phyloP scores from a whole-genome alignment of 495 filamentous ascomycete species.

The Podospora fimiseda region DNA sequence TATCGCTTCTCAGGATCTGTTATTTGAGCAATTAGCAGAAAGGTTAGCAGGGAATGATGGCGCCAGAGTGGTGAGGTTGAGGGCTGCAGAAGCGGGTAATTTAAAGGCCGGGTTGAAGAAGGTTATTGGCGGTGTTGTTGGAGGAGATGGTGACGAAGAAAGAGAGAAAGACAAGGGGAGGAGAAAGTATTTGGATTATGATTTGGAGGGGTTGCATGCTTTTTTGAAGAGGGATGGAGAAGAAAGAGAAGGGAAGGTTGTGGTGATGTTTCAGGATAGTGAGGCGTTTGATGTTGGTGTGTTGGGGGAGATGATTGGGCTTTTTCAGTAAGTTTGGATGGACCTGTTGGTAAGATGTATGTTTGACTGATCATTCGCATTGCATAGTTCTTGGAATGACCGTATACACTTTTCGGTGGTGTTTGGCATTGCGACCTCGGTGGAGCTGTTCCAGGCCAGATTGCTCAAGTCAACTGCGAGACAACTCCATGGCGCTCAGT shows the following conservation, averaged over 20 bases:
- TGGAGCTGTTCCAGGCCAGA: slow-evolving; percentile 80
- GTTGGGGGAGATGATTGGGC: slow-evolving; percentile 66
- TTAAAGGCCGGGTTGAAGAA: slow-evolving; percentile 77
- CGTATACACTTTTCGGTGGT: slow-evolving; percentile 85
- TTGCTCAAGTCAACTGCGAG: slow-evolving; percentile 69
- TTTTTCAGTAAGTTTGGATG: slow-evolving; percentile 60
- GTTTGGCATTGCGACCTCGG: slow-evolving; percentile 84
- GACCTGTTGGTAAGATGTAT: not conserved
- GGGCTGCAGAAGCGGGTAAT: slow-evolving; percentile 72
- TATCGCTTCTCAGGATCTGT: slow-evolving; percentile 64
- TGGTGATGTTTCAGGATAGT: slow-evolving; percentile 80
- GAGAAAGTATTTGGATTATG: slow-evolving; percentile 76
- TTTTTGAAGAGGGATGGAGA: slow-evolving; percentile 47
- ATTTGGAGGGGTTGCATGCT: slow-evolving; percentile 72
- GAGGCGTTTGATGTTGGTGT: slow-evolving; percentile 84
- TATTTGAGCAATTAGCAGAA: slow-evolving; percentile 64
- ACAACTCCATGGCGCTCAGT: slow-evolving; percentile 67
- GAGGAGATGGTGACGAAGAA: slow-evolving; percentile 28
- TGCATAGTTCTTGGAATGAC: slow-evolving; percentile 68
- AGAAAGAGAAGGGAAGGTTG: slow-evolving; percentile 51
- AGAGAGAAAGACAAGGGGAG: slow-evolving; percentile 2
- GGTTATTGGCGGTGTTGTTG: slow-evolving; percentile 49
- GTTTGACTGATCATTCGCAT: slow-evolving; percentile 8
- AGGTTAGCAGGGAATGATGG: slow-evolving; percentile 43
- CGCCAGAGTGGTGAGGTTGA: slow-evolving; percentile 59